A percentile compares a stretch with the other conserved stretches of the same genome.
phyloP scores from a whole-genome alignment of 2,329 filamentous ascomycete species.

The Penicillium expansum region DNA sequence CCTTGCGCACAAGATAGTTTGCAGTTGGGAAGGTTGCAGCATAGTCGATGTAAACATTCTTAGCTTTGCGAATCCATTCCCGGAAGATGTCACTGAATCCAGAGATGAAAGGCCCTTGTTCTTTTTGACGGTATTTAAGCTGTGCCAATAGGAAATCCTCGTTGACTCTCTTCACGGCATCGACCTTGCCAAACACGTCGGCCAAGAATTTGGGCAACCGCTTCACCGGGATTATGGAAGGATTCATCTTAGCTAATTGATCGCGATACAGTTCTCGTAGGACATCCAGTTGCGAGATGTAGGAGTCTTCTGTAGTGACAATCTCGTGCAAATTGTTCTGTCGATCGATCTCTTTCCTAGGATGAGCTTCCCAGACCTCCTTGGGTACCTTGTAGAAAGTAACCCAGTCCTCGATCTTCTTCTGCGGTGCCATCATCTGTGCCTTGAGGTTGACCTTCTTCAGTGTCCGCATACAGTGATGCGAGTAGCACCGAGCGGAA shows the following conservation, averaged over 20 bases:
- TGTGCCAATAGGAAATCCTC: conserved; percentile 89
- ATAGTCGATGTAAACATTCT: conserved; percentile 84
- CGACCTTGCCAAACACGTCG: conserved; percentile 87
- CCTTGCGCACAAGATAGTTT: conserved; percentile 76
- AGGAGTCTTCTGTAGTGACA: conserved; percentile 86
- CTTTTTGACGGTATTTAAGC: conserved; percentile 93
- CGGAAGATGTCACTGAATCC: conserved; percentile 97
- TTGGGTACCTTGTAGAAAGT: conserved; percentile 83
- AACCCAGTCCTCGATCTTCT: conserved; percentile 78
- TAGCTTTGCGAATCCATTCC: conserved; percentile 97
- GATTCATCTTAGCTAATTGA: conserved; percentile 67
- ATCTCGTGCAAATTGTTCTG: conserved; percentile 97
- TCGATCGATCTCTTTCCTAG: conserved; percentile 84
- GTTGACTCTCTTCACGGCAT: conserved; percentile 84
- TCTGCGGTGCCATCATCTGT: conserved; percentile 64
- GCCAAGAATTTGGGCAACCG: conserved; percentile 75
- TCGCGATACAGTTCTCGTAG: conserved; percentile 83
- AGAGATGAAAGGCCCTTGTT: conserved; percentile 90
- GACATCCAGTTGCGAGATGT: conserved; percentile 85
- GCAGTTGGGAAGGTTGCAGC: conserved; percentile 83
- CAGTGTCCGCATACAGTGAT: conserved; percentile 88
- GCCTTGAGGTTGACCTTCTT: conserved; percentile 89
- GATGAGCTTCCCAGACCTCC: conserved; percentile 66
- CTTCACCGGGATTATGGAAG: conserved; percentile 75
- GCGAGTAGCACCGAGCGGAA: conserved; percentile 80